These are phyloP conservation scores for Pythium chondricola DNA, from an alignment of 352 stramenopile species.

Conservation along the genomic window DNA sequence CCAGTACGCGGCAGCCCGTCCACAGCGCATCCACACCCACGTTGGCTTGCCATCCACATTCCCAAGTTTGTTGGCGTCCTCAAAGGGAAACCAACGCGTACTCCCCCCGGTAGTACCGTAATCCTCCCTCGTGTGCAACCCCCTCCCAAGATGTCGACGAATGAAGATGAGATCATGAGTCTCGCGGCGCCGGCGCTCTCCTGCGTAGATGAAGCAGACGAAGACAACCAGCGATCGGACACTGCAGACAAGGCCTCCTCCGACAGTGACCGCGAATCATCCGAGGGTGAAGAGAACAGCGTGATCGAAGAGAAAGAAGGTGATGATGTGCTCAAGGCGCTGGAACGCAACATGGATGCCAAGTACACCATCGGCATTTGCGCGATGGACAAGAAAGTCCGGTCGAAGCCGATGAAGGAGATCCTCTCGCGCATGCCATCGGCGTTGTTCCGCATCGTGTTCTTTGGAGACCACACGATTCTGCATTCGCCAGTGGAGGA, in stretches of 20 bases:
- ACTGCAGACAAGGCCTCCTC: constrained; percentile 1
- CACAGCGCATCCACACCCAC: neutral
- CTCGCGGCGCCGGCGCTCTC: neutral
- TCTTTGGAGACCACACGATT: constrained; percentile 97
- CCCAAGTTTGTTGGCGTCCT: too few relatives aligned
- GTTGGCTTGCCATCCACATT: neutral
- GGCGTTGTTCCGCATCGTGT: constrained; percentile 92
- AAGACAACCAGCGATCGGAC: constrained; percentile 12
- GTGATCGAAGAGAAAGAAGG: constrained; percentile 1
- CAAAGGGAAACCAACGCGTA: neutral
- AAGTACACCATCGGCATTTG: constrained; percentile 92
- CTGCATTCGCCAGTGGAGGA: constrained; percentile 89
- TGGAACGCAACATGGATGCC: constrained; percentile 1
- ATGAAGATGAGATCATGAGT: neutral
- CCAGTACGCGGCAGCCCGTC: too few relatives aligned
- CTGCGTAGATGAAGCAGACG: neutral
- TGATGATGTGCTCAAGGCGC: neutral
- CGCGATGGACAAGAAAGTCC: constrained; percentile 97
- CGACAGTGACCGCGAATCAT: neutral
- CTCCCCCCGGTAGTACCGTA: too few relatives aligned
- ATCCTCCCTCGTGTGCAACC: neutral
- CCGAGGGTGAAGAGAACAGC: neutral
- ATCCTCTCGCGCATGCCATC: constrained; percentile 90
- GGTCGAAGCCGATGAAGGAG: constrained; percentile 94
- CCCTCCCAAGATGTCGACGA: neutral